Conservation (phyloP, 2,329 filamentous ascomycete genomes). For the Ophiostoma ulmi region DNA sequence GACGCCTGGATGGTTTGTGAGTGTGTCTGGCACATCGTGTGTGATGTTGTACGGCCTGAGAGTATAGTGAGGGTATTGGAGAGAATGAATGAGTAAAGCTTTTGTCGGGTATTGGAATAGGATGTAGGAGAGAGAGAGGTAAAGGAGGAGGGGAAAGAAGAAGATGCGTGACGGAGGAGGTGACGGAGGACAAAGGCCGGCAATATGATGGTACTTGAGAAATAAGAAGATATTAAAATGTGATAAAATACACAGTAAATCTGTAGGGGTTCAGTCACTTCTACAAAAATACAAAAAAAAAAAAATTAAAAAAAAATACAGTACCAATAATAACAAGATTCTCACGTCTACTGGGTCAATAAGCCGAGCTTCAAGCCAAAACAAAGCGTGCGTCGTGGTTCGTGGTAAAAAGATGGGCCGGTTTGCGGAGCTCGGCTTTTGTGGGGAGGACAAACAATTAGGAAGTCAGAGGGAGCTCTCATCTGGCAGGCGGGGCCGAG, state of each 20-base stretch:
- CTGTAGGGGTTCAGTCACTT: too few relatives aligned
- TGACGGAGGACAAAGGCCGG: not conserved
- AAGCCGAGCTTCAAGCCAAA: not conserved
- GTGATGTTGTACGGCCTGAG: not conserved
- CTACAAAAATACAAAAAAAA: too few relatives aligned
- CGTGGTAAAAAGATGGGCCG: conserved; percentile 23
- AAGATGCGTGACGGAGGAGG: not conserved
- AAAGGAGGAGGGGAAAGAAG: not conserved
- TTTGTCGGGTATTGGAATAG: not conserved
- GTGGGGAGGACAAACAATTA: not conserved
- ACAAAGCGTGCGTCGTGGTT: conserved; percentile 17
- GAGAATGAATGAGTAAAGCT: not conserved
- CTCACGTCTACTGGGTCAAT: not conserved
- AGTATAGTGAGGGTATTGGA: not conserved
- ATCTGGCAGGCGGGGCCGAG: not conserved
- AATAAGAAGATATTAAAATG: not conserved
- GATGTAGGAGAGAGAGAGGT: not conserved
- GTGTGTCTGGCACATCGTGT: conserved; percentile 20
- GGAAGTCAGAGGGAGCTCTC: not conserved
- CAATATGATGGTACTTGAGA: not conserved
- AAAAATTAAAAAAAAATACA: too few relatives aligned
- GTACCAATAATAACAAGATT: not conserved
- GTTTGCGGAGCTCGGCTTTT: conserved; percentile 18
- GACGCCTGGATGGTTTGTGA: conserved; percentile 36
- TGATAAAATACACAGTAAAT: not conserved